Percentiles rank a stretch among this genome's conserved stretches.
Evolutionary conservation across 768 basidiomycete genomes (phyloP).

Genomic region (Leccinum uliginosum): DNA sequence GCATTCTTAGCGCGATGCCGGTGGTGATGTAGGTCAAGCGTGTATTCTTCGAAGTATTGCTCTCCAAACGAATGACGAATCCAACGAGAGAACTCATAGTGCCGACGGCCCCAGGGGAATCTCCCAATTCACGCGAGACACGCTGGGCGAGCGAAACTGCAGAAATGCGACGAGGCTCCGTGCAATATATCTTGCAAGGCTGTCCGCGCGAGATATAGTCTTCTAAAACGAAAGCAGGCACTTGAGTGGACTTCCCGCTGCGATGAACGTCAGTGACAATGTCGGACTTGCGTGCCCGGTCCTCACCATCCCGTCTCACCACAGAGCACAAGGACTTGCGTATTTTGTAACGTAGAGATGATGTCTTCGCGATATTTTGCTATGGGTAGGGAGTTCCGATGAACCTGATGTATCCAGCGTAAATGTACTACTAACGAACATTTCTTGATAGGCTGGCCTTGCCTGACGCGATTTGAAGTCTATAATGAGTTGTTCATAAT

Average conservation of each 20-base stretch:
- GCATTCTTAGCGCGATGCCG: slow-evolving; percentile 93
- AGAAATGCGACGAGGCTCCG: slow-evolving; percentile 93
- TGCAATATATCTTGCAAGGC: slow-evolving; percentile 88
- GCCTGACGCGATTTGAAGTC: slow-evolving; percentile 60
- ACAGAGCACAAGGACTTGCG: slow-evolving; percentile 85
- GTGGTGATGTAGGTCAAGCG: slow-evolving; percentile 84
- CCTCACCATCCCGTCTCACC: slow-evolving; percentile 72
- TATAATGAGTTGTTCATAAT: slow-evolving; percentile 49
- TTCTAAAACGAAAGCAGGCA: slow-evolving; percentile 91
- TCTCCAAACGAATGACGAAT: slow-evolving; percentile 92
- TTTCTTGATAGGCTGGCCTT: slow-evolving; percentile 72
- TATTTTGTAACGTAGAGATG: slow-evolving; percentile 58
- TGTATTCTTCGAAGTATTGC: slow-evolving; percentile 75
- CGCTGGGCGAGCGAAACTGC: slow-evolving; percentile 92
- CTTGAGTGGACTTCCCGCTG: slow-evolving; percentile 96
- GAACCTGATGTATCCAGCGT: slow-evolving; percentile 41
- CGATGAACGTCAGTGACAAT: slow-evolving; percentile 4
- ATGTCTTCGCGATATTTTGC: slow-evolving; percentile 77
- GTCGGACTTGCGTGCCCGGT: slow-evolving; percentile 35
- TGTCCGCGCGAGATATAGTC: slow-evolving; percentile 76
- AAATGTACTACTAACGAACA: slow-evolving; percentile 65
- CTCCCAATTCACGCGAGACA: slow-evolving; percentile 91
- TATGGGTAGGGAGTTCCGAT: slow-evolving; percentile 81
- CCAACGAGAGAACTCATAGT: slow-evolving; percentile 79
- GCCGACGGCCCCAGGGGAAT: slow-evolving; percentile 73